A percentile compares a stretch with the other conserved stretches of the same genome.
Conservation (phyloP, 129 eudicot species). For the Lonicera japonica region DNA sequence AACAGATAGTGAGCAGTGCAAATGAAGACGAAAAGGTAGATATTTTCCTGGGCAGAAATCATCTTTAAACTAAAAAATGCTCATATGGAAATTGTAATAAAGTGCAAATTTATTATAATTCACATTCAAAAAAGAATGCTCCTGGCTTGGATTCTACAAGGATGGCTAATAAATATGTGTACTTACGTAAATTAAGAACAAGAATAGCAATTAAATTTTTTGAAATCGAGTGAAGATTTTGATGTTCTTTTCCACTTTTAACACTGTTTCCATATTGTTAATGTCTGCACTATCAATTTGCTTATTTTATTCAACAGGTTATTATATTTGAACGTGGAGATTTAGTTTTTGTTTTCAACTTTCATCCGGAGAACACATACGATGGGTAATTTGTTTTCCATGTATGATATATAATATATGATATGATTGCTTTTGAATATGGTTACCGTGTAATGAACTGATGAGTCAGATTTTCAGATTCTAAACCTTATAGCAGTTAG, state of each 20-base stretch:
- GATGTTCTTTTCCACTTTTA: neutral
- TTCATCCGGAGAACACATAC: constrained; percentile 78
- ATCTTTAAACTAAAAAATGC: neutral
- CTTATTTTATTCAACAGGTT: constrained; percentile 47
- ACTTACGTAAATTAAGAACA: neutral
- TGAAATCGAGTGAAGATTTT: neutral
- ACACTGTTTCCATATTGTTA: neutral
- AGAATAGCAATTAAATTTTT: neutral
- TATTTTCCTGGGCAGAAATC: neutral
- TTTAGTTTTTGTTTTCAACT: constrained; percentile 86
- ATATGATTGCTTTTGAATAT: neutral
- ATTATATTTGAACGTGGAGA: constrained; percentile 96
- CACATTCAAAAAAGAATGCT: constrained; percentile 1
- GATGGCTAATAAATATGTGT: neutral
- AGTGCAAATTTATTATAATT: constrained; percentile 1
- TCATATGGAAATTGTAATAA: neutral
- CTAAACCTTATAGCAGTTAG: neutral
- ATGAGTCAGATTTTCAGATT: constrained; percentile 1
- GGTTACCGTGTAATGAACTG: neutral
- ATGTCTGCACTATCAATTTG: constrained; percentile 4
- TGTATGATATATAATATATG: neutral
- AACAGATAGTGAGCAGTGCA: constrained; percentile 81
- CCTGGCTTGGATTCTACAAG: neutral
- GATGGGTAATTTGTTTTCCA: constrained; percentile 52
- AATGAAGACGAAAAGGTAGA: constrained; percentile 77